phyloP scores from a whole-genome alignment of 352 stramenopile species.

The Globisporangium nagaii region DNA sequence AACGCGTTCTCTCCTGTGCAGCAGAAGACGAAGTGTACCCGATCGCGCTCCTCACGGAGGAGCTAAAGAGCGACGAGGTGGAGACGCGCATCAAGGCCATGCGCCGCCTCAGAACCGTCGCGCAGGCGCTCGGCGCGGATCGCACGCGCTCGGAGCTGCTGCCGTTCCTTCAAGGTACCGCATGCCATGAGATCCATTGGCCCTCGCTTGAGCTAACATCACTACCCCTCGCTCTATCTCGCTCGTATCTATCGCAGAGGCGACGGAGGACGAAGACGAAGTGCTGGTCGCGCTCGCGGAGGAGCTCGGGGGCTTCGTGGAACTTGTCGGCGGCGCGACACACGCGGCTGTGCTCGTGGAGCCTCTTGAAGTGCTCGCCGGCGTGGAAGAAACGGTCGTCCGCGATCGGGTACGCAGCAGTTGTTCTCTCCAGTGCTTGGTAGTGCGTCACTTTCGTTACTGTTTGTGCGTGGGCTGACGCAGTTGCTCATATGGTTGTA shows the following conservation, averaged over 20 bases:
- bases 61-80: constrained; percentile 89
- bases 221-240: background rate
- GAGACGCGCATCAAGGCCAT: constrained; percentile 94
- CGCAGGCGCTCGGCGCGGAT: constrained; percentile 85
- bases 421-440: background rate
- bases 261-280: constrained; percentile 92
- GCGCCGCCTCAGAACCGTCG: constrained; percentile 89
- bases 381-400: constrained; percentile 93
- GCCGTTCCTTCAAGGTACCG: constrained; percentile 81
- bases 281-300: constrained; percentile 89
- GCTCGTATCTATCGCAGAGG: constrained; percentile 26
- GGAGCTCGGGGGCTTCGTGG: constrained; percentile 88
- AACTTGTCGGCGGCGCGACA: constrained; percentile 72
- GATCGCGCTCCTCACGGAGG: constrained; percentile 88
- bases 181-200: constrained; percentile 9
- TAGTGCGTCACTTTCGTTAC: background rate
- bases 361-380: constrained; percentile 88
- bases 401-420: constrained; percentile 50
- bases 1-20: background rate
- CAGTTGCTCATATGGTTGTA: constrained; percentile 2
- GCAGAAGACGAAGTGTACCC: constrained; percentile 82
- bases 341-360: constrained; percentile 73
- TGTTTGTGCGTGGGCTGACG: background rate
- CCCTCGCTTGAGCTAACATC: too few species aligned
- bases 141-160: constrained; percentile 79